Conservation (phyloP, 2,329 filamentous ascomycete genomes). For the Endoconidiophora laricicola region DNA sequence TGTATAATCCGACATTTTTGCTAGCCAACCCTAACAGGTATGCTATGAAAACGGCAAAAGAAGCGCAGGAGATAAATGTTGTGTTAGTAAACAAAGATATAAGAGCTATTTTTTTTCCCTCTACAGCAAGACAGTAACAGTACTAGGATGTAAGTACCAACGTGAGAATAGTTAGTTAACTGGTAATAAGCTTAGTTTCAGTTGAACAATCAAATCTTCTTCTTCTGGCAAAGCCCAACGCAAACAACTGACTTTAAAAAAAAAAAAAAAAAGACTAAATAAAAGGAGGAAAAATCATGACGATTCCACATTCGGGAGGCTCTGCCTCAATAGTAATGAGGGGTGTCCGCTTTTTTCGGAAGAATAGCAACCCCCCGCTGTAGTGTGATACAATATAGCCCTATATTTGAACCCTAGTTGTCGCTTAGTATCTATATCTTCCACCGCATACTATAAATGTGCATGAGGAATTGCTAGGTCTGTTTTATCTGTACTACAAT, state of each 20-base stretch:
- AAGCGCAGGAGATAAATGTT: background rate
- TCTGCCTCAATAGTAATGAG: background rate
- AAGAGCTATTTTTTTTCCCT: too few species aligned
- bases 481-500: background rate
- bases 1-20: slow-evolving; percentile 2
- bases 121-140: too few species aligned
- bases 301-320: too few species aligned
- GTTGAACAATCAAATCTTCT: background rate
- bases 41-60: background rate
- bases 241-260: background rate
- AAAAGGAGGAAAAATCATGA: background rate
- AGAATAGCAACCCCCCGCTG: background rate
- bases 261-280: background rate
- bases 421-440: too few species aligned
- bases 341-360: slow-evolving; percentile 7
- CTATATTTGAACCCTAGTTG: background rate
- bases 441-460: too few species aligned
- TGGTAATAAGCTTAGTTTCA: too few species aligned
- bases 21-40: background rate
- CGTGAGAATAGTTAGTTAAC: too few species aligned
- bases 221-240: too few species aligned
- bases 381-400: background rate
- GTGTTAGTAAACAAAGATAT: background rate
- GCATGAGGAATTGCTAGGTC: background rate
- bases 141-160: too few species aligned